Percentiles rank a stretch among this genome's conserved stretches.
These are phyloP conservation scores for Leishmania tarentolae DNA, from an alignment of 208 protist species.

Conservation along the genomic window DNA sequence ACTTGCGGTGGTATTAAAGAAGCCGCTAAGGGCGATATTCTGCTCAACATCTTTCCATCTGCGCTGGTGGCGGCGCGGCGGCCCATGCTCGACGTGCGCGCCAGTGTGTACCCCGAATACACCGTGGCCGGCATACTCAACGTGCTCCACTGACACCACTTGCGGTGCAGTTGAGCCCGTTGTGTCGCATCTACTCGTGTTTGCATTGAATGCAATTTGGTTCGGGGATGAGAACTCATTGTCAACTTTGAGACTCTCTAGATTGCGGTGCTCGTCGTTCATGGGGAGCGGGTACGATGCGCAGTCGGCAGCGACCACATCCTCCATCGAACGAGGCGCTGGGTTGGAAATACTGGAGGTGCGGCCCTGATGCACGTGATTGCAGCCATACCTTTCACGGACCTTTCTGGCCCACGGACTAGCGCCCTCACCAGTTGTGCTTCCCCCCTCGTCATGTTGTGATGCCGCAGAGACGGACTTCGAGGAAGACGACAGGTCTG, in stretches of 20 bases:
- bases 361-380: background rate
- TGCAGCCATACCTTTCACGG: background rate
- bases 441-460: background rate
- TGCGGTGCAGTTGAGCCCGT: background rate
- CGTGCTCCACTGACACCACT: background rate
- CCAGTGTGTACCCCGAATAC: background rate
- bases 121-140: background rate
- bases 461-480: slow-evolving; percentile 11
- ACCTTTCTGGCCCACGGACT: background rate
- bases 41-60: slow-evolving; percentile 37
- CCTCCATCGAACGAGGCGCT: slow-evolving; percentile 35
- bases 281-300: slow-evolving; percentile 7
- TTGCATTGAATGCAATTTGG: background rate
- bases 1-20: slow-evolving; percentile 30
- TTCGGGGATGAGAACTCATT: background rate
- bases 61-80: slow-evolving; percentile 7
- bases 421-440: background rate
- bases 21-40: slow-evolving; percentile 40
- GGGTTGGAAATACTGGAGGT: slow-evolving; percentile 37
- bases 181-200: background rate
- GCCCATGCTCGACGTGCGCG: background rate
- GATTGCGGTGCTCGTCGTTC: slow-evolving; percentile 3
- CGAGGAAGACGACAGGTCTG: slow-evolving; percentile 26
- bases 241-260: background rate
- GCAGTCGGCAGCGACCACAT: slow-evolving; percentile 21